These are phyloP conservation scores for Echinochloa phyllopogon DNA, from an alignment of 176 grass and related monocot species.

Conservation along the genomic window DNA sequence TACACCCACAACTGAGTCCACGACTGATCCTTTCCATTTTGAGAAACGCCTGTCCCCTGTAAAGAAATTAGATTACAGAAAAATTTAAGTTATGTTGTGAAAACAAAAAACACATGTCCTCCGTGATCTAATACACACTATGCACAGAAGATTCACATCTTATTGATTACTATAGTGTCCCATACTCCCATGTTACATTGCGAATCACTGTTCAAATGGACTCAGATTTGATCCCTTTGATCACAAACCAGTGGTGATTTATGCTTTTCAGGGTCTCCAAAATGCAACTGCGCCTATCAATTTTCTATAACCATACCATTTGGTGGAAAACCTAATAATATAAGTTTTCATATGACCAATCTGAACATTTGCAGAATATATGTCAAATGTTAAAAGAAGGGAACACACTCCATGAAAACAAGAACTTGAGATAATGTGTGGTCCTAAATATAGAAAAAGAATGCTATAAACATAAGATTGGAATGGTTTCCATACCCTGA, in stretches of 20 bases:
- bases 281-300: not conserved
- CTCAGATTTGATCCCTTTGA: not conserved
- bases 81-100: constrained; percentile 17
- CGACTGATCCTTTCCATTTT: constrained; percentile 90
- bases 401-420: not conserved
- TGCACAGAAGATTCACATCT: constrained; percentile 24
- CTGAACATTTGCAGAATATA: constrained; percentile 39
- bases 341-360: constrained; percentile 25
- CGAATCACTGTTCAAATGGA: constrained; percentile 28
- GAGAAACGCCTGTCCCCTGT: constrained; percentile 87
- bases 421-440: not conserved
- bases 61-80: constrained; percentile 42
- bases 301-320: constrained; percentile 20
- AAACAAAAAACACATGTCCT: constrained; percentile 27
- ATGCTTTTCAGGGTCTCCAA: not conserved
- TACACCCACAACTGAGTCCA: constrained; percentile 90
- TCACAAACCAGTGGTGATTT: not conserved
- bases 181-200: constrained; percentile 26
- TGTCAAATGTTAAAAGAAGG: not conserved
- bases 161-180: not conserved
- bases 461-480: constrained; percentile 33
- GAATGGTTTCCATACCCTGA: constrained; percentile 71
- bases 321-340: not conserved
- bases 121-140: not conserved
- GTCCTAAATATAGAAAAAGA: constrained; percentile 24